Conservation (phyloP, 2,329 filamentous ascomycete species). For the Elsinoe batatas region DNA sequence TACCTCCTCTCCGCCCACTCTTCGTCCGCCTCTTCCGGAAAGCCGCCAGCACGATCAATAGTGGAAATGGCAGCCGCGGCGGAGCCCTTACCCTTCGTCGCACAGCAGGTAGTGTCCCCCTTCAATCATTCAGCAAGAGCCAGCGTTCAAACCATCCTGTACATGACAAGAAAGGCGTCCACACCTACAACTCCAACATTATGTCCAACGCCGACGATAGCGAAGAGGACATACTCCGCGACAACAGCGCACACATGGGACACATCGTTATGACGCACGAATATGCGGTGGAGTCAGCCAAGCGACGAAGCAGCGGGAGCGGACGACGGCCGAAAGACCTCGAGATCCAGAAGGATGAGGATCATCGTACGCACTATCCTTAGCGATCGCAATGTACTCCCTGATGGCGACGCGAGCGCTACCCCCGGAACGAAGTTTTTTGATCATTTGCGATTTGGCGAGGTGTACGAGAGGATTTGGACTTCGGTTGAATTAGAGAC, state of each 20-base stretch:
- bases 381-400: constrained; percentile 6
- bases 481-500: not conserved
- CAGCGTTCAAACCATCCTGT: not conserved
- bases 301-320: not conserved
- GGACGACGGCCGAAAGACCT: not conserved
- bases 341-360: not conserved
- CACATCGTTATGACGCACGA: constrained; percentile 10
- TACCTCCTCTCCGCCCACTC: constrained; percentile 12
- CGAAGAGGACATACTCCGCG: constrained; percentile 4
- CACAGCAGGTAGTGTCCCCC: not conserved
- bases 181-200: constrained; percentile 4
- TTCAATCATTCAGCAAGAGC: constrained; percentile 2
- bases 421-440: not conserved
- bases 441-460: constrained; percentile 6
- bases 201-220: constrained; percentile 8
- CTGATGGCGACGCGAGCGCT: not conserved
- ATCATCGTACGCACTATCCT: constrained; percentile 4
- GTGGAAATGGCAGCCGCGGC: not conserved
- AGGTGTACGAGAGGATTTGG: not conserved
- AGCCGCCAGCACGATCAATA: not conserved
- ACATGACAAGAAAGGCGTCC: constrained; percentile 1
- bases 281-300: constrained; percentile 6
- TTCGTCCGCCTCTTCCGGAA: constrained; percentile 11
- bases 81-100: not conserved
- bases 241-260: constrained; percentile 4